These are phyloP conservation scores for Heimioporus sp. DNA, from an alignment of 768 basidiomycete genomes.

Conservation along the genomic window DNA sequence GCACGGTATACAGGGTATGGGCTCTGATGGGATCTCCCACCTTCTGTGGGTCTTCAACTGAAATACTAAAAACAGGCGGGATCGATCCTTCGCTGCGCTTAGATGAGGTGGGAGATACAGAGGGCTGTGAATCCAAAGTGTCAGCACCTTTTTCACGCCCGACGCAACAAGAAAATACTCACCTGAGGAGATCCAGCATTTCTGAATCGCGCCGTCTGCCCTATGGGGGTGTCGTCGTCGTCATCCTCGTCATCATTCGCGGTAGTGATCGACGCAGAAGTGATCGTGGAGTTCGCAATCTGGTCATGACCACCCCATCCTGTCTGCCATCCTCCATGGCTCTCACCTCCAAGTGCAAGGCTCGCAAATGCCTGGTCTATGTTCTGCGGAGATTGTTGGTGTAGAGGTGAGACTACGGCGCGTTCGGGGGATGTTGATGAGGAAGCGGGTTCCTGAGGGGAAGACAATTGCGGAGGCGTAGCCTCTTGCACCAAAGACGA, in stretches of 20 bases:
- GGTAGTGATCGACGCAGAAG: constrained; percentile 21
- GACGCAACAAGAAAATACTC: not conserved
- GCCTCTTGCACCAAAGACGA: constrained; percentile 19
- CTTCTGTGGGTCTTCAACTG: constrained; percentile 96
- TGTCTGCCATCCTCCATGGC: constrained; percentile 51
- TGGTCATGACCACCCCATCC: constrained; percentile 40
- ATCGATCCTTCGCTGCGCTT: constrained; percentile 42
- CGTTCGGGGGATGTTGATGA: constrained; percentile 23
- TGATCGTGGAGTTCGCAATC: constrained; percentile 10
- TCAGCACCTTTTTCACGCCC: not conserved
- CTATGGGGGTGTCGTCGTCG: constrained; percentile 68
- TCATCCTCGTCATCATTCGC: constrained; percentile 51
- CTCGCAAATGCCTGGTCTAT: constrained; percentile 39
- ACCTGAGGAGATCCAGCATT: constrained; percentile 27
- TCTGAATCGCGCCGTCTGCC: constrained; percentile 40
- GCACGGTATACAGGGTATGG: constrained; percentile 96
- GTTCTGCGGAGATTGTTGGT: constrained; percentile 18
- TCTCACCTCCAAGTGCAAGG: constrained; percentile 48
- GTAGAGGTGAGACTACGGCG: constrained; percentile 31
- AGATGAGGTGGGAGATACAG: constrained; percentile 12
- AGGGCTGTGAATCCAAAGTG: constrained; percentile 6
- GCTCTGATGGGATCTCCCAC: constrained; percentile 94
- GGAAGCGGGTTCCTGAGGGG: constrained; percentile 10
- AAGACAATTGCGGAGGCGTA: constrained; percentile 3
- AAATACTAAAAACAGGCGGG: constrained; percentile 76